Evolutionary conservation across 106 monocot genomes (phyloP).

Genomic region (Platanthera zijinensis): DNA sequence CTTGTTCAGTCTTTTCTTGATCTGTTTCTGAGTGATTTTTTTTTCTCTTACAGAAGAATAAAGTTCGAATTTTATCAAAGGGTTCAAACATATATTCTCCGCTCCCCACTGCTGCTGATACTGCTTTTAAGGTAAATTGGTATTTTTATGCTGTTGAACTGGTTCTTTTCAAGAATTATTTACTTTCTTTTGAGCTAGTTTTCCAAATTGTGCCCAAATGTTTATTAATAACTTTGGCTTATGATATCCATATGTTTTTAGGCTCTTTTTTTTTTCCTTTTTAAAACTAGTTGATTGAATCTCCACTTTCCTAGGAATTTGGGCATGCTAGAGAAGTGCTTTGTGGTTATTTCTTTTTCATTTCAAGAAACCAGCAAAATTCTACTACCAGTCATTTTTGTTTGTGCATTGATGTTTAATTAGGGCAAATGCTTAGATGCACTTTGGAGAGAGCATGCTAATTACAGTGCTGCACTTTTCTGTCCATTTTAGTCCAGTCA

Average conservation of each 20-base stretch:
- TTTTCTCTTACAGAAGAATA: background rate
- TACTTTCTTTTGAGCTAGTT: background rate
- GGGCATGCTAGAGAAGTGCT: too few relatives aligned
- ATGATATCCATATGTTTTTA: background rate
- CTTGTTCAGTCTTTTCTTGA: background rate
- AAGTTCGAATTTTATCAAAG: background rate
- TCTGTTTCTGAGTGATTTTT: background rate
- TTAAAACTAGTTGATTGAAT: background rate
- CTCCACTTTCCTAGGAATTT: background rate
- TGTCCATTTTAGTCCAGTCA: too few relatives aligned
- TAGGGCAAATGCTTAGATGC: too few relatives aligned
- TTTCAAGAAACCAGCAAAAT: background rate
- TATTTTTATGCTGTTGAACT: background rate
- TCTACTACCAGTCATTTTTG: background rate
- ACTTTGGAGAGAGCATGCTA: too few relatives aligned
- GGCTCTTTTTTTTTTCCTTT: too few relatives aligned
- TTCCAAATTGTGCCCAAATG: background rate
- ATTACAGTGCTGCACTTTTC: too few relatives aligned
- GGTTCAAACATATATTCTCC: background rate
- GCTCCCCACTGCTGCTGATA: background rate
- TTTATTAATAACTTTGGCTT: background rate
- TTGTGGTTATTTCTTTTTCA: background rate
- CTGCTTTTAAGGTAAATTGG: conserved; percentile 10
- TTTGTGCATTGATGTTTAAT: background rate
- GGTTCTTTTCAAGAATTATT: background rate